These are phyloP conservation scores for Citrus reticulata DNA, from an alignment of 345 rosid genomes.

Conservation along the genomic window DNA sequence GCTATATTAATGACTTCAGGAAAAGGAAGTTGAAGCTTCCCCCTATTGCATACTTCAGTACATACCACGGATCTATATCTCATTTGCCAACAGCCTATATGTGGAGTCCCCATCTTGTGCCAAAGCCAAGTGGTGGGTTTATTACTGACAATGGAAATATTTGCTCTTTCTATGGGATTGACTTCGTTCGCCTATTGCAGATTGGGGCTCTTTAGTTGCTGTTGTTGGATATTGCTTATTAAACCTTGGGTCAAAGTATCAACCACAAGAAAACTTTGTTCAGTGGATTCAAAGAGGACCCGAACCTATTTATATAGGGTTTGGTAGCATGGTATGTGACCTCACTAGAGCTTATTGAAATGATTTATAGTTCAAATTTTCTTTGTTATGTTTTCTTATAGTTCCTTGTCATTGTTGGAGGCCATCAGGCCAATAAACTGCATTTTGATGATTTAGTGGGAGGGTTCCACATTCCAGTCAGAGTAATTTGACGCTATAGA, in stretches of 20 bases:
- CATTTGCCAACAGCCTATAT: constrained; percentile 96
- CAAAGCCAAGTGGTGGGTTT: constrained; percentile 86
- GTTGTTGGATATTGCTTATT: constrained; percentile 96
- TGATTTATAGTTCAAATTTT: not conserved
- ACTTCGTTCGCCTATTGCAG: constrained; percentile 44
- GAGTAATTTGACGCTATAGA: not conserved
- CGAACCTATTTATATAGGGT: constrained; percentile 85
- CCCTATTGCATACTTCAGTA: constrained; percentile 92
- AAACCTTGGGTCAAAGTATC: constrained; percentile 78
- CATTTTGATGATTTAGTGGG: constrained; percentile 1
- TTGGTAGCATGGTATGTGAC: constrained; percentile 92
- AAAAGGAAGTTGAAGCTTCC: constrained; percentile 79
- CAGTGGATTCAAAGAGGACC: constrained; percentile 77
- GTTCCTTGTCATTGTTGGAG: not conserved
- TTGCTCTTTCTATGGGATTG: constrained; percentile 2
- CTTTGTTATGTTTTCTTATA: not conserved
- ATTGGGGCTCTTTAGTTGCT: constrained; percentile 91
- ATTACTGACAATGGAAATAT: not conserved
- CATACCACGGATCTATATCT: constrained; percentile 90
- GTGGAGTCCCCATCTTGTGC: constrained; percentile 98
- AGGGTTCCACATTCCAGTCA: not conserved
- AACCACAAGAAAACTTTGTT: constrained; percentile 61
- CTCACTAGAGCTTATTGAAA: not conserved
- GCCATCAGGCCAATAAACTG: not conserved
- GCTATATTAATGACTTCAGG: constrained; percentile 90